These are phyloP conservation scores for Aureobasidium sp. DNA, from an alignment of 2,329 filamentous ascomycete genomes.

Conservation along the genomic window DNA sequence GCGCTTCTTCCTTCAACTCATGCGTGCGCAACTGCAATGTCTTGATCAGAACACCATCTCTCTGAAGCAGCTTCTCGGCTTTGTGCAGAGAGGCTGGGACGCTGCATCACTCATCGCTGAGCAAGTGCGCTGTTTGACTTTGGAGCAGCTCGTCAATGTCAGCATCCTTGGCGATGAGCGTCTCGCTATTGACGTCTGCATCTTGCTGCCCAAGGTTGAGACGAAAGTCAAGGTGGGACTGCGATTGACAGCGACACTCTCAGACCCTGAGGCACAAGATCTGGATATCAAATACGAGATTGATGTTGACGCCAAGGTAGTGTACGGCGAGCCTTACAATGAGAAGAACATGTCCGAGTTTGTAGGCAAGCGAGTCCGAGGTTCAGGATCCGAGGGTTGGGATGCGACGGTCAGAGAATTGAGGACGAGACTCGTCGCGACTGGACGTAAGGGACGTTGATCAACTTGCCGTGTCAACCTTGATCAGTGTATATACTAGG, in stretches of 20 bases:
- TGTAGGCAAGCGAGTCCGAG: conserved; percentile 47
- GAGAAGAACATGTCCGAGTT: conserved; percentile 69
- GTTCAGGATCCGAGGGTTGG: conserved; percentile 33
- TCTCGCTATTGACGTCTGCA: conserved; percentile 52
- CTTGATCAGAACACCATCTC: conserved; percentile 53
- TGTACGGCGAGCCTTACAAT: conserved; percentile 75
- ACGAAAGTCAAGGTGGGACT: conserved; percentile 63
- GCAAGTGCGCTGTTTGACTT: conserved; percentile 55
- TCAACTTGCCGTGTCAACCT: not conserved
- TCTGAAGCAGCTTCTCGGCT: conserved; percentile 51
- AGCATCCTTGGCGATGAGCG: conserved; percentile 57
- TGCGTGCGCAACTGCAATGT: conserved; percentile 60
- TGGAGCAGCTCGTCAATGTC: conserved; percentile 59
- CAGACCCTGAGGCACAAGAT: conserved; percentile 45
- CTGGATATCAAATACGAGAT: conserved; percentile 44
- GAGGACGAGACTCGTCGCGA: conserved; percentile 36
- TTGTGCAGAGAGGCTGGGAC: conserved; percentile 60
- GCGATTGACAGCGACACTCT: conserved; percentile 43
- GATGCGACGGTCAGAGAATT: conserved; percentile 39
- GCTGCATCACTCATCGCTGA: conserved; percentile 53
- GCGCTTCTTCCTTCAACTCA: conserved; percentile 68
- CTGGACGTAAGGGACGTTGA: conserved; percentile 35
- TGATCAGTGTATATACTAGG: not conserved
- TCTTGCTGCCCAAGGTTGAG: conserved; percentile 58
- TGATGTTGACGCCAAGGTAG: conserved; percentile 48